Evolutionary conservation across 139 green algal genomes (phyloP).

Genomic region (Tetradesmus lagerheimii): DNA sequence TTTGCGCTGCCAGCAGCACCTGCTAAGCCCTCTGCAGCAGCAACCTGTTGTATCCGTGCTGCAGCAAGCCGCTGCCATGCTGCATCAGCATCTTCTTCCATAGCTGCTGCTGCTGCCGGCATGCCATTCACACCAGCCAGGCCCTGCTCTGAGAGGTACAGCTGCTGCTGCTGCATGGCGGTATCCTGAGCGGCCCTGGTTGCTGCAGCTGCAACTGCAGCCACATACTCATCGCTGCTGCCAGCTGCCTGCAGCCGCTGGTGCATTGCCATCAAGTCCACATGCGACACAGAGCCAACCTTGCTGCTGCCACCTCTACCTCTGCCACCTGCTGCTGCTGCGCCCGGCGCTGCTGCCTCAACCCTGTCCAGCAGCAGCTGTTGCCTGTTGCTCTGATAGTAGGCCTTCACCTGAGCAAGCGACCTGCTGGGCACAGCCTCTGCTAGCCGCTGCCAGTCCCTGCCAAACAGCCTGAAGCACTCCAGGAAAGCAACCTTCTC

Average conservation of each 20-base stretch:
- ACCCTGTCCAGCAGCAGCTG: conserved; percentile 67
- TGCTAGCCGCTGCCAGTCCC: conserved; percentile 72
- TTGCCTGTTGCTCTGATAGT: conserved; percentile 85
- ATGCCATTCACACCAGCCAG: not conserved
- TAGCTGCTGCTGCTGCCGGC: not conserved
- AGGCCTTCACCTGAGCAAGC: conserved; percentile 81
- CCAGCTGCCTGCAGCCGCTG: conserved; percentile 30
- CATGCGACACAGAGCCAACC: not conserved
- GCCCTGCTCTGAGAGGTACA: not conserved
- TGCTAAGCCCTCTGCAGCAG: not conserved
- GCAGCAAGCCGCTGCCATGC: not conserved
- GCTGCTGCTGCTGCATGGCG: not conserved
- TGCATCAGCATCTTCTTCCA: not conserved
- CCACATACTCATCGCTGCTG: not conserved
- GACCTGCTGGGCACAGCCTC: conserved; percentile 78
- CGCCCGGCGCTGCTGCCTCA: conserved; percentile 11
- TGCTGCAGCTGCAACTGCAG: not conserved
- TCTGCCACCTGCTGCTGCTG: conserved; percentile 7
- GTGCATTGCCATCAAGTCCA: not conserved
- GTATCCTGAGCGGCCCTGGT: not conserved
- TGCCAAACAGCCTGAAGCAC: conserved; percentile 63
- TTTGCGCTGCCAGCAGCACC: not conserved
- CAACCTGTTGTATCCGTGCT: not conserved
- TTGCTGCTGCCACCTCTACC: not conserved
- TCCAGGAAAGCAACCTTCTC: conserved; percentile 69